Percentiles rank a stretch among this genome's conserved stretches.
phyloP scores from a whole-genome alignment of 306 rosid species.

The Trichosanthes cucumerina region DNA sequence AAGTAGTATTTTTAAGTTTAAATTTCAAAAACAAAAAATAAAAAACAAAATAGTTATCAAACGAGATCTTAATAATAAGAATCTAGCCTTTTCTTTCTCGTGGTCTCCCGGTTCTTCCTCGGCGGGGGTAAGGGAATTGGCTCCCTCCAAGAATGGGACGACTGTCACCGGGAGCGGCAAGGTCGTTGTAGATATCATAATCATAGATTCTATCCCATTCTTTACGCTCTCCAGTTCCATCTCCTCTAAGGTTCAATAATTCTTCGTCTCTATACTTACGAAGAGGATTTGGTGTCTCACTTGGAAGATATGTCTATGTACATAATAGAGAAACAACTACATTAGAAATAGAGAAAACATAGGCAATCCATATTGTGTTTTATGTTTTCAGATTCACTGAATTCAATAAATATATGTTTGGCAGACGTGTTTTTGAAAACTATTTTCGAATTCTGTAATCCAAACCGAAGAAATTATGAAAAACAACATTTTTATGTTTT shows the following conservation, averaged over 20 bases:
- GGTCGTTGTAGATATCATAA: constrained; percentile 62
- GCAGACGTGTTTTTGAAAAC: too few relatives aligned
- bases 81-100: constrained; percentile 32
- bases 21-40: too few relatives aligned
- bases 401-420: too few relatives aligned
- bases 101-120: constrained; percentile 69
- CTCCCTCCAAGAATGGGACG: constrained; percentile 74
- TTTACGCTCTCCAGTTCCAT: constrained; percentile 35
- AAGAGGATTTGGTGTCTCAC: constrained; percentile 52
- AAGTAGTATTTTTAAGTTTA: too few relatives aligned
- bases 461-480: too few relatives aligned
- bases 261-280: constrained; percentile 62
- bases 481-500: too few relatives aligned
- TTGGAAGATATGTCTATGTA: constrained; percentile 50
- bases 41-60: too few relatives aligned
- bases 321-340: background rate
- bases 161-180: constrained; percentile 39
- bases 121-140: constrained; percentile 65
- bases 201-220: constrained; percentile 79
- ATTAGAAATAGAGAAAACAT: background rate
- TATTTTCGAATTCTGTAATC: too few relatives aligned
- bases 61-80: too few relatives aligned
- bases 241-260: constrained; percentile 49
- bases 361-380: too few relatives aligned
- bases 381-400: too few relatives aligned